Percentiles rank a stretch among this genome's conserved stretches.
Conservation (phyloP, 2,329 filamentous ascomycete species). For the Penicillium sp. region DNA sequence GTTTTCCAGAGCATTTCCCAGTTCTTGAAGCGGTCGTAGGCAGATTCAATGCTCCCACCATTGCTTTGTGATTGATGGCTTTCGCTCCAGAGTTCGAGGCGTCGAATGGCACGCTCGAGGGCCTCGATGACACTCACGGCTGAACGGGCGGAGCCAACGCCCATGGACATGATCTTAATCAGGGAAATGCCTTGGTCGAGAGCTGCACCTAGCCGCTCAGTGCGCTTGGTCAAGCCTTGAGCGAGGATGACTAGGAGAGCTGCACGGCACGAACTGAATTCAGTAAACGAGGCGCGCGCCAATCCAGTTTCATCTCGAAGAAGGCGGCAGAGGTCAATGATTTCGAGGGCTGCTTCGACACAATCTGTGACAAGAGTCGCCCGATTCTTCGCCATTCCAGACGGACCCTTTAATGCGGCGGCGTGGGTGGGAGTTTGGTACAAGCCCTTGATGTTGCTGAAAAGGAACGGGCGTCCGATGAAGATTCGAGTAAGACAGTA, state of each 20-base stretch:
- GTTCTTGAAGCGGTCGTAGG: constrained; percentile 59
- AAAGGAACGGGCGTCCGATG: constrained; percentile 61
- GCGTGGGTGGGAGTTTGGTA: constrained; percentile 29
- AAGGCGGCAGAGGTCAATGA: constrained; percentile 58
- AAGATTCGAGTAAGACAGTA: constrained; percentile 62
- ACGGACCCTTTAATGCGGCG: constrained; percentile 36
- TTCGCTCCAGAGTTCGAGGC: constrained; percentile 54
- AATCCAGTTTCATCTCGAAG: constrained; percentile 60
- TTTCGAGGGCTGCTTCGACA: constrained; percentile 59
- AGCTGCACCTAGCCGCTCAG: constrained; percentile 52
- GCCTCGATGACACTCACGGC: constrained; percentile 61
- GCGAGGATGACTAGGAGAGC: constrained; percentile 58
- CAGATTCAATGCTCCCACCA: constrained; percentile 51
- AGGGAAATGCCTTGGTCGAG: constrained; percentile 58
- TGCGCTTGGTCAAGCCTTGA: constrained; percentile 48
- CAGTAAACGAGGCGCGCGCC: constrained; percentile 61
- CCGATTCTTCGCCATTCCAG: constrained; percentile 43
- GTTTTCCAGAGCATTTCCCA: constrained; percentile 59
- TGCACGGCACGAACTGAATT: constrained; percentile 62
- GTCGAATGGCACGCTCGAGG: constrained; percentile 56
- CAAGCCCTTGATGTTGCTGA: constrained; percentile 47
- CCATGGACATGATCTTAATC: constrained; percentile 61
- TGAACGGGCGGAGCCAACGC: constrained; percentile 59
- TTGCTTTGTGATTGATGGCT: constrained; percentile 38
- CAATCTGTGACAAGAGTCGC: constrained; percentile 58